Conservation (phyloP, 306 rosid genomes). For the Dryas drummondii region DNA sequence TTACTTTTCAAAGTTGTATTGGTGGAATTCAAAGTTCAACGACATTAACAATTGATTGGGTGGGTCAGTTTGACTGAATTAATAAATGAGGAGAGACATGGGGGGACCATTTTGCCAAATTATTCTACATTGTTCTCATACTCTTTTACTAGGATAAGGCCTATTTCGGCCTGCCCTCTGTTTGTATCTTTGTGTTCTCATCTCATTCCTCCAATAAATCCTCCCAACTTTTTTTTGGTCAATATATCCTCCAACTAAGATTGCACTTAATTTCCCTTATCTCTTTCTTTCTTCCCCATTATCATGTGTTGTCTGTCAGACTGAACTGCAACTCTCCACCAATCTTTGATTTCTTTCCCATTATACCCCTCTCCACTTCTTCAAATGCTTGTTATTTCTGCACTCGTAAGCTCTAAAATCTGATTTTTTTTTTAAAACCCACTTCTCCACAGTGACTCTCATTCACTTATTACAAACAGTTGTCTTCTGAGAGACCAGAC, state of each 20-base stretch:
- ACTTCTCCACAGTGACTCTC: no score
- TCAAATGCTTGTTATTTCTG: background rate
- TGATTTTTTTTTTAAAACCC: background rate
- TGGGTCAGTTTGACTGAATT: constrained; percentile 71
- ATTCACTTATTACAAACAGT: no score
- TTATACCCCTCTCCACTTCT: no score
- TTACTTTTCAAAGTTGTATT: constrained; percentile 17
- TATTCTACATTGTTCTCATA: constrained; percentile 39
- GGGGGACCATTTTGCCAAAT: constrained; percentile 43
- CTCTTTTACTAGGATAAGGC: constrained; percentile 33
- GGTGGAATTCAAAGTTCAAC: constrained; percentile 62
- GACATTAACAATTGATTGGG: constrained; percentile 34
- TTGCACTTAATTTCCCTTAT: no score
- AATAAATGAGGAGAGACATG: constrained; percentile 20
- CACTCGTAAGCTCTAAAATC: background rate
- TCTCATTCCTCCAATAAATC: background rate
- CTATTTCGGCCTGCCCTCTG: background rate
- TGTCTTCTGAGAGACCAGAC: no score
- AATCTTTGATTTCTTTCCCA: no score
- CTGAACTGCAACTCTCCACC: no score
- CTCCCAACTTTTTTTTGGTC: no score
- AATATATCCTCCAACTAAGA: no score
- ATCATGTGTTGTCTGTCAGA: no score
- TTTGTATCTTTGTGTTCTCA: constrained; percentile 24
- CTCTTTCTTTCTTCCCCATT: no score